Conservation (phyloP, 2,329 filamentous ascomycete genomes). For the Colletotrichum filicis region DNA sequence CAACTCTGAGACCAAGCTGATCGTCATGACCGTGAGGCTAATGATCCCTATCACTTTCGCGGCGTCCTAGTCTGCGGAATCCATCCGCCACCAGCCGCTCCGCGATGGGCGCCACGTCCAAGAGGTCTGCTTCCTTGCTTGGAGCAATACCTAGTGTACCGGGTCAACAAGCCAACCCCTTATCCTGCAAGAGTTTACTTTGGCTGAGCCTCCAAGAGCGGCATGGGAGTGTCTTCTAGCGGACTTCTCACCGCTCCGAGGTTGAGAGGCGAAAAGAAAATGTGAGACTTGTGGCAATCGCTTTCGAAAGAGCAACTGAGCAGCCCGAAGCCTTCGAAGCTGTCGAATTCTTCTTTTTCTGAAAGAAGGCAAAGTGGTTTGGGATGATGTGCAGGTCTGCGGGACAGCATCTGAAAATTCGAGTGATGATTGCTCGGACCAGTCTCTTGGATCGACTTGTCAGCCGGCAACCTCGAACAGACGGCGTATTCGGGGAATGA, state of each 20-base stretch:
- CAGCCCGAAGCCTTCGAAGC: neutral
- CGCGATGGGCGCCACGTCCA: conserved; percentile 1
- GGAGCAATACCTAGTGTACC: neutral
- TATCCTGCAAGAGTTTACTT: neutral
- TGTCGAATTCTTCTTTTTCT: neutral
- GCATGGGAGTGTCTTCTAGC: neutral
- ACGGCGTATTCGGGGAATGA: neutral
- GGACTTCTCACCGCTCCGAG: neutral
- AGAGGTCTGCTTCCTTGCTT: neutral
- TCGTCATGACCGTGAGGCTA: conserved; percentile 15
- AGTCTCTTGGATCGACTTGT: neutral
- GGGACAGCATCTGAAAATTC: neutral
- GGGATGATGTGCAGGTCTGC: neutral
- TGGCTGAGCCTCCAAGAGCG: neutral
- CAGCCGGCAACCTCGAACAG: neutral
- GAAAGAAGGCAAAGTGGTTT: neutral
- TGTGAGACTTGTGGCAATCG: neutral
- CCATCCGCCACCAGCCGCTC: conserved; percentile 9
- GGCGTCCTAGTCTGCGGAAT: conserved; percentile 16
- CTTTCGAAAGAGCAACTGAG: neutral
- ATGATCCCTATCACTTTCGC: neutral
- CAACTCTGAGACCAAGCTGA: conserved; percentile 16
- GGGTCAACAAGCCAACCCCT: neutral
- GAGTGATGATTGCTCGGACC: neutral
- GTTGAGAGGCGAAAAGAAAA: neutral